phyloP scores from a whole-genome alignment of 805 yeast species.

The Saccharomycopsis schoenii region DNA sequence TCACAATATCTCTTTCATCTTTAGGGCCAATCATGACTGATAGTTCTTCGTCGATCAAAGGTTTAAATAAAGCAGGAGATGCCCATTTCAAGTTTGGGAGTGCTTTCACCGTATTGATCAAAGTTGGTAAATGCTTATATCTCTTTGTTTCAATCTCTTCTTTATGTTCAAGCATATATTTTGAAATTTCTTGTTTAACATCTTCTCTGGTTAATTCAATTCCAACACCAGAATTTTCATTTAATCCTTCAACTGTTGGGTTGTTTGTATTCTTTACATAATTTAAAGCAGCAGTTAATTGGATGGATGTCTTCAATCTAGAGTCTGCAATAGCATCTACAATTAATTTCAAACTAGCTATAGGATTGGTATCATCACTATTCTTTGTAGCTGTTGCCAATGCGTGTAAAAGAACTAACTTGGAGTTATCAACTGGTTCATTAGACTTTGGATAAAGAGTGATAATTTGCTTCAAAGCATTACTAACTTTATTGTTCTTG shows the following conservation, averaged over 20 bases:
- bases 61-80: slow-evolving; percentile 75
- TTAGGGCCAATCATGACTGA: slow-evolving; percentile 78
- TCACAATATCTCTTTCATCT: slow-evolving; percentile 82
- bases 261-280: slow-evolving; percentile 48
- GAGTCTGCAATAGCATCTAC: slow-evolving; percentile 55
- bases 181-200: slow-evolving; percentile 45
- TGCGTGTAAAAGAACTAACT: slow-evolving; percentile 59
- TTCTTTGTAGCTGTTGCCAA: slow-evolving; percentile 67
- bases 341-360: slow-evolving; percentile 40
- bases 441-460: slow-evolving; percentile 24
- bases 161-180: slow-evolving; percentile 50
- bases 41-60: slow-evolving; percentile 72
- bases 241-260: slow-evolving; percentile 42
- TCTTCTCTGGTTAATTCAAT: slow-evolving; percentile 57
- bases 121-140: slow-evolving; percentile 67
- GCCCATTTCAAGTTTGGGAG: slow-evolving; percentile 86
- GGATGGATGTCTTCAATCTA: slow-evolving; percentile 56
- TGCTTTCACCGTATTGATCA: slow-evolving; percentile 68
- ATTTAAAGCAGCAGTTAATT: slow-evolving; percentile 71
- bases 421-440: slow-evolving; percentile 45
- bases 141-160: slow-evolving; percentile 59
- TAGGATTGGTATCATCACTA: slow-evolving; percentile 29
- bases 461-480: slow-evolving; percentile 53
- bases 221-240: slow-evolving; percentile 75
- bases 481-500: slow-evolving; percentile 78